Base-by-base conservation (phyloP, 2,329 filamentous ascomycete genomes). In the Cercospora sp. region DNA sequence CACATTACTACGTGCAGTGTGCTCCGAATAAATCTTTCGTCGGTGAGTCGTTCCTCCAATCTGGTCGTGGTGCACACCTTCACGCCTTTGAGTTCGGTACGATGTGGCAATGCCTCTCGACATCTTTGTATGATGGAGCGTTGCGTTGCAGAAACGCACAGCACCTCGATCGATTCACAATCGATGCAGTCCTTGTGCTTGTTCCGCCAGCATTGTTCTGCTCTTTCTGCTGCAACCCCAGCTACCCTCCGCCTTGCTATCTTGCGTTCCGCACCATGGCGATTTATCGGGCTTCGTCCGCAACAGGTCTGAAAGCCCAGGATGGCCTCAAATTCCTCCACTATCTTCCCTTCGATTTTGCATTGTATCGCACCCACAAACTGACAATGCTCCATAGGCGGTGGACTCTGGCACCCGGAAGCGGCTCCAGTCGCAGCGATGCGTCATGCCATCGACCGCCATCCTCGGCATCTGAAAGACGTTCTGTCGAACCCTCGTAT, bases 1-100 rank as follows among this genome's bases (percentile, higher is more conserved):
- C 93, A 6, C 90, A 89, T 76, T 97, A 97, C 81, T 97, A 97
- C 80, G 81, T 97, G 21, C 93, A 97, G 78, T 86, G 92, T 71
- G 88, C 94, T 77, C 92, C 93, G 10, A 82, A 82, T 26, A 82
- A 85, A 61, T 90, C 88, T 76, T 91, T 94, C 73, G 83, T 96
- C 51, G 93, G 88, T 89, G 82, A 81, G 86, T 85, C 21, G 61
- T 43, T 28, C 24, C 21, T 49, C 5, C 2, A 30, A 13, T 61
- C 16, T 45, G n/a, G 58, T 37, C 58, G 24, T 21, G 12, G 26
- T 10, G 53, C 45, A 51, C 45, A 24, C 21, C 18, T 51, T 26
- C 45, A 24, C 45, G 21, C 21, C 45, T 26, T 6, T n/a, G 3
- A 24, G 10, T 6, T n/a, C 10, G 4, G 21, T 21, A 51, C 45